These are phyloP conservation scores for Huiozyma sinensis DNA, from an alignment of 805 yeast genomes.

Conservation along the genomic window DNA sequence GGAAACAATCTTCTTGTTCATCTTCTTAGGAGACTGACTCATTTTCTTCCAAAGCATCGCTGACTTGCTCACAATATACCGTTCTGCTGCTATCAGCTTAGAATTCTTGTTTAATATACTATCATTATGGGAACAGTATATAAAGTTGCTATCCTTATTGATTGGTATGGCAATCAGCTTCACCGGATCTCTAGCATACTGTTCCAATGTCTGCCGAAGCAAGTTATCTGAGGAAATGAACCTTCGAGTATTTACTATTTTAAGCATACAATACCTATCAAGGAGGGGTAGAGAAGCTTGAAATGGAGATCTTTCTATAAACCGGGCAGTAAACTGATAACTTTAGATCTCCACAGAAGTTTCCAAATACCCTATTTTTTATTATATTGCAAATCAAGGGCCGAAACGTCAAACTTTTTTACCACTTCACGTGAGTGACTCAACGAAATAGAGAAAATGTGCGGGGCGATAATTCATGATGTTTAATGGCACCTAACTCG, in stretches of 20 bases:
- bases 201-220: neutral
- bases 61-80: constrained; percentile 40
- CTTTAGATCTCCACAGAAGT: no score
- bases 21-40: constrained; percentile 39
- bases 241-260: neutral
- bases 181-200: constrained; percentile 33
- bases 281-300: neutral
- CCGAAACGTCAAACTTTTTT: no score
- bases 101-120: constrained; percentile 28
- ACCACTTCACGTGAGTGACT: no score
- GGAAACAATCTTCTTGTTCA: constrained; percentile 50
- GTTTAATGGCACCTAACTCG: no score
- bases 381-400: no score
- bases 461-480: no score
- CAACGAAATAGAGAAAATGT: no score
- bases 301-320: no score
- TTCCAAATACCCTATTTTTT: no score
- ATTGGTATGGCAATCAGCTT: constrained; percentile 65
- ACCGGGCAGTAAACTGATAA: no score
- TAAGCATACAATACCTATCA: neutral
- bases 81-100: constrained; percentile 31
- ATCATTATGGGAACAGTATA: constrained; percentile 55
- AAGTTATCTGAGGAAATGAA: neutral
- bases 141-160: constrained; percentile 46
- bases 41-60: constrained; percentile 53